Evolutionary conservation across 148 eudicot species (phyloP).

Genomic region (Cornus kousa): DNA sequence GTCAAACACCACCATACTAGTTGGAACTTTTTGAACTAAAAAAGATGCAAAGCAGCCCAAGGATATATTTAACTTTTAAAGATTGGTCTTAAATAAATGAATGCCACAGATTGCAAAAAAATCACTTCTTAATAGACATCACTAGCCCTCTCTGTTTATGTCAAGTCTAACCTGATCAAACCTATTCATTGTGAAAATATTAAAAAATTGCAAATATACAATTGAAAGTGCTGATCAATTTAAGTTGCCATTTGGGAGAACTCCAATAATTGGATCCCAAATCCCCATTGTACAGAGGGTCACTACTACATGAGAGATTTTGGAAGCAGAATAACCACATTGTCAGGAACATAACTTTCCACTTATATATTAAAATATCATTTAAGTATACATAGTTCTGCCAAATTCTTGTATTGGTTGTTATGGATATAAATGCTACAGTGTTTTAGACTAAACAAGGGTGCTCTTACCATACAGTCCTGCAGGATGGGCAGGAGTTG

Average conservation of each 20-base stretch:
- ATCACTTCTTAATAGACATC: background rate
- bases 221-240: background rate
- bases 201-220: background rate
- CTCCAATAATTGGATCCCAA: background rate
- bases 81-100: background rate
- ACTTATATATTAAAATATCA: background rate
- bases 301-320: background rate
- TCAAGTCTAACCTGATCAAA: background rate
- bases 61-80: background rate
- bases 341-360: background rate
- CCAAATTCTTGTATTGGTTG: background rate
- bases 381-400: background rate
- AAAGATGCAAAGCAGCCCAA: background rate
- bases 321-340: background rate
- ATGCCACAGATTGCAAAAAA: background rate
- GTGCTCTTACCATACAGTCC: no score
- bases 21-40: background rate
- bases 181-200: background rate
- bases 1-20: background rate
- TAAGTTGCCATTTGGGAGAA: background rate
- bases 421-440: slow-evolving; percentile 6
- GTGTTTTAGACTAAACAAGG: no score
- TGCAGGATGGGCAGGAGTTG: no score
- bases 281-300: slow-evolving; percentile 3
- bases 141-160: background rate